Base-by-base conservation (phyloP, 2,329 filamentous ascomycete genomes). In the Cytospora schulzeri region DNA sequence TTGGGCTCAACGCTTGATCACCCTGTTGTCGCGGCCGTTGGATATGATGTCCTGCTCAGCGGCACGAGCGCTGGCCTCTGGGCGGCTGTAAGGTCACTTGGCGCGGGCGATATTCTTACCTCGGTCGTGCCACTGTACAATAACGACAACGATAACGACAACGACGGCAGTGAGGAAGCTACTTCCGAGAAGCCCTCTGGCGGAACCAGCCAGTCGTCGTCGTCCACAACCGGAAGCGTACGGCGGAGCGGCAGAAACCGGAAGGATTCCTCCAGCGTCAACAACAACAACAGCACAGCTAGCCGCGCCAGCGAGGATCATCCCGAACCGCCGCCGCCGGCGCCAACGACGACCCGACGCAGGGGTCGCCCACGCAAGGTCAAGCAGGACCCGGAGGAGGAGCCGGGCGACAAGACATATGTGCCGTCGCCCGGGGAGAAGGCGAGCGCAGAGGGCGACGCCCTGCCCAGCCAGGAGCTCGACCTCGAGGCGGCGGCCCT, bases 11-110 rank as follows among this genome's bases (percentile, higher is more conserved):
- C 85, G 58, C 78, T 77, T 65, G 83, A 83, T 60, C 85, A 89
- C 70, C 86, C 86, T 0, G 82, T 81, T 26, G 81, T 89, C 33
- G 81, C 81, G 24, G 82, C 80, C 22, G 82, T 83, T 0, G 84
- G 82, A 7, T 82, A 81, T 73, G 87, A 90, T 72, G 85, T 86
- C 1, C 71, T 89, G 17, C 76, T 88, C 41, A 85, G 81, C 26
- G 77, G 78, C 1, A 65, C 85, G 17, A 83, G 80, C 63, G 72
- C 88, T n/a, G 80, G 84, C 1, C 63, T 83, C 2, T 88, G 86
- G 85, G 80, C 83, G n/a, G 83, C 83, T 50, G 78, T 83, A 1
- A 78, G 84, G 35, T 79, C 81, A 26, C 75, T 83, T 3, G 80
- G 85, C 68, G 77, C 81, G 0, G 73, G 76, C n/a, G 76, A 81